Percentiles rank a stretch among this genome's conserved stretches.
Evolutionary conservation across 441 rosid species (phyloP).

Genomic region (Monsonia emarginata): DNA sequence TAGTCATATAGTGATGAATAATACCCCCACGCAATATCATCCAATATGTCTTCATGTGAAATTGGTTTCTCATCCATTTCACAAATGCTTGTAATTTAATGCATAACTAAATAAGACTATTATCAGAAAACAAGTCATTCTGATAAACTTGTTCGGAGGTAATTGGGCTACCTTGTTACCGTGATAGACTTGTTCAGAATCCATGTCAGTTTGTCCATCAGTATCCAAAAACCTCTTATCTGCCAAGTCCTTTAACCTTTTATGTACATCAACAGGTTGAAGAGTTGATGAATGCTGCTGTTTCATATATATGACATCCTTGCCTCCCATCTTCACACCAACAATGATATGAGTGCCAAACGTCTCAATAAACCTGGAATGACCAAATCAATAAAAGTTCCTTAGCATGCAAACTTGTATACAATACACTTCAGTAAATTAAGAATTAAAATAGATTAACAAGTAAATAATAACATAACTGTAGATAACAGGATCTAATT

Average conservation of each 20-base stretch:
- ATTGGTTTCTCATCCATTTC: background rate
- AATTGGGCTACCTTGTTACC: slow-evolving; percentile 57
- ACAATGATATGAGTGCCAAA: slow-evolving; percentile 87
- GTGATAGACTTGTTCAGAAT: slow-evolving; percentile 38
- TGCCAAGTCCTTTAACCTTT: slow-evolving; percentile 70
- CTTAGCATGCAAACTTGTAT: background rate
- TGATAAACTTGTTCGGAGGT: slow-evolving; percentile 39
- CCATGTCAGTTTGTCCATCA: slow-evolving; percentile 31
- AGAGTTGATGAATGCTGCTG: slow-evolving; percentile 73
- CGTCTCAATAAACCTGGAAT: slow-evolving; percentile 64
- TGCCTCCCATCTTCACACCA: slow-evolving; percentile 93
- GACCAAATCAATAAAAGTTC: background rate
- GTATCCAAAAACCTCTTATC: slow-evolving; percentile 73
- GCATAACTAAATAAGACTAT: background rate
- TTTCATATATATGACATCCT: slow-evolving; percentile 81
- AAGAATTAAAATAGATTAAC: background rate
- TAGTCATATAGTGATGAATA: background rate
- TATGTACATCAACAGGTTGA: slow-evolving; percentile 68
- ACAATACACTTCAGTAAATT: background rate
- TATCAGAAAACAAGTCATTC: slow-evolving; percentile 20
- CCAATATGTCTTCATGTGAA: too few relatives aligned
- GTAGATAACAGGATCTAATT: background rate
- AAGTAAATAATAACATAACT: background rate
- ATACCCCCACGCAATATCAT: too few relatives aligned
- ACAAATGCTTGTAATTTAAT: background rate